phyloP scores from a whole-genome alignment of 306 rosid genomes.

The Pueraria montana region DNA sequence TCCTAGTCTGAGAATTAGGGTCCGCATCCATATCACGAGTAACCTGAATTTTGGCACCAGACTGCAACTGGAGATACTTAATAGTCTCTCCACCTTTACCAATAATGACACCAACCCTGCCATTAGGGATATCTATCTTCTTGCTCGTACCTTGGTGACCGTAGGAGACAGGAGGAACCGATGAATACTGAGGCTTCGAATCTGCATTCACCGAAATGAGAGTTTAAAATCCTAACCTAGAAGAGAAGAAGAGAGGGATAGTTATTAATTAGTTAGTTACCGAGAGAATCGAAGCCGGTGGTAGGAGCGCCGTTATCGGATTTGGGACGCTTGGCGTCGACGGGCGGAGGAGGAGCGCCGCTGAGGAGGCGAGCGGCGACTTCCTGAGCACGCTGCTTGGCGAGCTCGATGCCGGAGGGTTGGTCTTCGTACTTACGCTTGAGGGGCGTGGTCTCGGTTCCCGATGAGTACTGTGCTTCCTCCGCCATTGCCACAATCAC shows the following conservation, averaged over 20 bases:
- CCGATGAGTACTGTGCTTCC: constrained; percentile 43
- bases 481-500: constrained; percentile 45
- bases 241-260: not conserved
- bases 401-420: constrained; percentile 68
- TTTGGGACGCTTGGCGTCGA: constrained; percentile 79
- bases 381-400: constrained; percentile 94
- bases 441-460: constrained; percentile 43
- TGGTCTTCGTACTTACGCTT: constrained; percentile 95
- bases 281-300: constrained; percentile 73
- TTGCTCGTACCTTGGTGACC: constrained; percentile 78
- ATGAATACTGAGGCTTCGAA: constrained; percentile 61
- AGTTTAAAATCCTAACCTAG: constrained; percentile 11
- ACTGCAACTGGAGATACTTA: constrained; percentile 91
- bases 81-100: constrained; percentile 98
- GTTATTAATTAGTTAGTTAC: constrained; percentile 47
- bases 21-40: constrained; percentile 96
- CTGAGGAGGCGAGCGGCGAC: constrained; percentile 85
- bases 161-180: constrained; percentile 54
- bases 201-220: constrained; percentile 54
- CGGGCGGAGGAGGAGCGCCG: constrained; percentile 45
- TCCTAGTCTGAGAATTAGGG: constrained; percentile 65
- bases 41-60: constrained; percentile 97
- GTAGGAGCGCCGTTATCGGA: constrained; percentile 72
- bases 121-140: constrained; percentile 91
- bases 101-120: constrained; percentile 95